Evolutionary conservation across 2,329 filamentous ascomycete species (phyloP), one percentile per base, ranked within the genome.

Genomic region (Xylaria sp.): DNA sequence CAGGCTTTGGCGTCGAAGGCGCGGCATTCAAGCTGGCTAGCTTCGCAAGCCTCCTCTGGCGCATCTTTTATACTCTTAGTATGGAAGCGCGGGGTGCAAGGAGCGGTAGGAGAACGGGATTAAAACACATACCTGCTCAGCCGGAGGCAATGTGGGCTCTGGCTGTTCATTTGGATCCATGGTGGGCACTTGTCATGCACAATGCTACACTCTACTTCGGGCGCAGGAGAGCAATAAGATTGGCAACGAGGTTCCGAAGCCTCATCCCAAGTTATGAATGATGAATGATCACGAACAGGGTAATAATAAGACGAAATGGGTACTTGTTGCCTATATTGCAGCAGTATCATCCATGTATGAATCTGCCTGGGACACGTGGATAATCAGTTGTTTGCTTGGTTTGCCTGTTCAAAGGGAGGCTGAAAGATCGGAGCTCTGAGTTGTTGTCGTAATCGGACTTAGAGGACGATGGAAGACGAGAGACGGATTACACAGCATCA

Each of bases 131-230:
- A 78, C 76, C 73, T 78, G 77, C 72, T 78, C 77, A 25, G 75
- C 74, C 53, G 77, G 75, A 54, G 77, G 77, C 65, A 78, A 59
- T 9, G 74, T 76, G 42, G 73, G 77, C 68, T 75, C 73, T 31
- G 69, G 65, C 44, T 72, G 73, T 51, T 77, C 74, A 51, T 73
- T 71, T 11, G 75, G 68, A 71, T 78, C 77, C 77, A 78, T 78
- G 56, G 25, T 69, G 59, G 45, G 36, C 45, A 54, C 45, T 25
- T 29, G 38, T 11, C 33, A 20, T 51, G 13, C 31, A 33, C 59
- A 31, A 47, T 13, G 15, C 31, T 31, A 44, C 33, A 25, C n/a
- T 57, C 57, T 66, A 59, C 39, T 57, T 42, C 33, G 63, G 50
- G 44, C 45, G 60, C 38, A 63, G 55, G 31, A 55, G 11, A 25